These are phyloP conservation scores for Blumeria graminis DNA, from an alignment of 2,329 filamentous ascomycete species.

Conservation along the genomic window DNA sequence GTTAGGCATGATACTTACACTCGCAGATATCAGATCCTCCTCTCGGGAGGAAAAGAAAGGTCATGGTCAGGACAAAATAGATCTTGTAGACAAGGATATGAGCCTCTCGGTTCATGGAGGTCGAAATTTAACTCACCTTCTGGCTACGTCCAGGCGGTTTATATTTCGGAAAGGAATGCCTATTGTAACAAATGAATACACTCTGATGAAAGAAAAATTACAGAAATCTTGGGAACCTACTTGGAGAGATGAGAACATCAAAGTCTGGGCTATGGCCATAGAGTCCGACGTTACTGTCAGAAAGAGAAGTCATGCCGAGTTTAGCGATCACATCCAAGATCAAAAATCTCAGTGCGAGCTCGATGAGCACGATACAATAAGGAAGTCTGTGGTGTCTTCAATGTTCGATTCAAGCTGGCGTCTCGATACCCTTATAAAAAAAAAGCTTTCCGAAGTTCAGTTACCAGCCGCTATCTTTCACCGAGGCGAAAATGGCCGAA, in stretches of 20 bases:
- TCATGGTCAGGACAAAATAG: slow-evolving; percentile 10
- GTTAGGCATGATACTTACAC: slow-evolving; percentile 60
- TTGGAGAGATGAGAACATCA: slow-evolving; percentile 52
- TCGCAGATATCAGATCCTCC: slow-evolving; percentile 41
- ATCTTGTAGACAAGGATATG: background rate
- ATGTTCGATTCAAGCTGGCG: slow-evolving; percentile 66
- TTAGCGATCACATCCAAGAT: slow-evolving; percentile 11
- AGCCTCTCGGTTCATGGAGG: slow-evolving; percentile 50
- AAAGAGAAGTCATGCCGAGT: slow-evolving; percentile 26
- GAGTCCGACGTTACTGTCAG: slow-evolving; percentile 14
- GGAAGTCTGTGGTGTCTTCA: slow-evolving; percentile 38
- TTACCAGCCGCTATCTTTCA: slow-evolving; percentile 49
- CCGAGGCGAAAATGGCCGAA: slow-evolving; percentile 34
- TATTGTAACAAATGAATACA: slow-evolving; percentile 44
- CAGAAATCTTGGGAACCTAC: slow-evolving; percentile 28
- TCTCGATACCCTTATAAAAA: slow-evolving; percentile 43
- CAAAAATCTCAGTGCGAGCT: slow-evolving; percentile 11
- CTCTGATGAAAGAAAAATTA: slow-evolving; percentile 2
- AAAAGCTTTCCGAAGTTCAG: slow-evolving; percentile 37
- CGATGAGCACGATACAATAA: slow-evolving; percentile 23
- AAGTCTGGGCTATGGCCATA: slow-evolving; percentile 63
- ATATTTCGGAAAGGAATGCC: slow-evolving; percentile 68
- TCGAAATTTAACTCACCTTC: slow-evolving; percentile 51
- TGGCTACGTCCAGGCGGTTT: slow-evolving; percentile 68
- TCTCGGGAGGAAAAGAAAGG: slow-evolving; percentile 16